A percentile compares a stretch with the other conserved stretches of the same genome.
These are phyloP conservation scores for Meyerozyma sp. DNA, from an alignment of 1,139 yeast genomes.

Conservation along the genomic window DNA sequence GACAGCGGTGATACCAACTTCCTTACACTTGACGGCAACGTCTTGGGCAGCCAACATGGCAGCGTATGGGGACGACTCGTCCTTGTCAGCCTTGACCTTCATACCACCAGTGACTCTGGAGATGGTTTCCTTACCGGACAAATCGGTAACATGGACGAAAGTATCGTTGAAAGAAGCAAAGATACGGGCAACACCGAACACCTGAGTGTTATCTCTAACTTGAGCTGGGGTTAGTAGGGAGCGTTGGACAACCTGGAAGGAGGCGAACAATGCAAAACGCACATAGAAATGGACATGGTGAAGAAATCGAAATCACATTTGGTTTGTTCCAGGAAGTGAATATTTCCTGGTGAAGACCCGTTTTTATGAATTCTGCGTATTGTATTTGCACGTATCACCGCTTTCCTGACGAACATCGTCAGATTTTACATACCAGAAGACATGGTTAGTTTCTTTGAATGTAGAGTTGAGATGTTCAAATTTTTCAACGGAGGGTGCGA, in stretches of 20 bases:
- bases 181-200: conserved; percentile 99
- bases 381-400: background rate
- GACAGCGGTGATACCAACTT: conserved; percentile 99
- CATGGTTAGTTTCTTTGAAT: conserved; percentile 12
- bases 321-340: background rate
- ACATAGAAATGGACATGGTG: background rate
- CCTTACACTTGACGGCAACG: conserved; percentile 98
- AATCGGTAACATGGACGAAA: conserved; percentile 99
- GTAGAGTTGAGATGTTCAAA: conserved; percentile 17
- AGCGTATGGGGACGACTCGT: conserved; percentile 99
- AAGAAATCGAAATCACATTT: background rate
- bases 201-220: conserved; percentile 95
- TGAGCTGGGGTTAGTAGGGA: conserved; percentile 42
- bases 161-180: conserved; percentile 99
- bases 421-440: conserved; percentile 15
- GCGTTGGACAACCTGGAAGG: conserved; percentile 11
- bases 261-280: background rate
- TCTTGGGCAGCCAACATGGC: conserved; percentile 99
- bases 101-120: conserved; percentile 99
- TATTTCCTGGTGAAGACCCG: background rate
- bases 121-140: conserved; percentile 99
- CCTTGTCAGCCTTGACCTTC: conserved; percentile 99
- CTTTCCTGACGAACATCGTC: background rate
- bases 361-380: background rate
- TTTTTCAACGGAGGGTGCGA: conserved; percentile 2